Evolutionary conservation across 2,329 filamentous ascomycete genomes (phyloP), one percentile per base, ranked within the genome.

Genomic region (Rachicladosporium sp.): DNA sequence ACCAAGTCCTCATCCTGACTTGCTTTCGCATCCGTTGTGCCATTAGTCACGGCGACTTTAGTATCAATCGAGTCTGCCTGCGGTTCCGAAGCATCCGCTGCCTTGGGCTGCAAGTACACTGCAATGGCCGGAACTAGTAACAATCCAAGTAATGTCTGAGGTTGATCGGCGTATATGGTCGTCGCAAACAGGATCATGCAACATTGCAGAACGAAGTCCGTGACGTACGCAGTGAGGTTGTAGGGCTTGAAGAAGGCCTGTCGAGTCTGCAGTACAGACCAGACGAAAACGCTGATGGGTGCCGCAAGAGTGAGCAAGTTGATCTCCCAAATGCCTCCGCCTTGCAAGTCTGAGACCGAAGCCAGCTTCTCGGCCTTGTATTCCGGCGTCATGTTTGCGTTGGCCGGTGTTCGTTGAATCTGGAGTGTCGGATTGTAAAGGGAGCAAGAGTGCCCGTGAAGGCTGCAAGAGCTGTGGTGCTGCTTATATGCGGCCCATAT

Each of bases 341-440:
- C 91, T 5, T 81, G 79, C 23, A 94, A 76, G 59, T 87, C 84
- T 40, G 89, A 94, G 55, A 98, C 91, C 60, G 94, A 94, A 57
- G 86, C 86, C 69, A 93, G 88, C 67, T 98, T 98, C 50, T 82
- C 72, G 54, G 82, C 76, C 66, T 95, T 98, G 69, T 95, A 94
- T 63, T 72, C 80, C 27, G 52, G 50, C 35, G 51, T 54, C 55
- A 58, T 56, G 29, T 38, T 37, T 31, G 33, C 35, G 32, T 31
- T 40, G 30, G 21, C 27, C 32, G 23, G 23, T 27, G 7, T 27
- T 27, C 23, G 23, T 27, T 27, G 23, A 27, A 27, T 27, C 23
- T 4, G 7, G 2, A 6, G 6, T 27, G 23, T 27, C 23, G 4
- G 23, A 7, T 7, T 27, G 7, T 27, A 7, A 27, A 27, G 8